phyloP scores from a whole-genome alignment of 495 filamentous ascomycete genomes.

The Penicillium arizonense region DNA sequence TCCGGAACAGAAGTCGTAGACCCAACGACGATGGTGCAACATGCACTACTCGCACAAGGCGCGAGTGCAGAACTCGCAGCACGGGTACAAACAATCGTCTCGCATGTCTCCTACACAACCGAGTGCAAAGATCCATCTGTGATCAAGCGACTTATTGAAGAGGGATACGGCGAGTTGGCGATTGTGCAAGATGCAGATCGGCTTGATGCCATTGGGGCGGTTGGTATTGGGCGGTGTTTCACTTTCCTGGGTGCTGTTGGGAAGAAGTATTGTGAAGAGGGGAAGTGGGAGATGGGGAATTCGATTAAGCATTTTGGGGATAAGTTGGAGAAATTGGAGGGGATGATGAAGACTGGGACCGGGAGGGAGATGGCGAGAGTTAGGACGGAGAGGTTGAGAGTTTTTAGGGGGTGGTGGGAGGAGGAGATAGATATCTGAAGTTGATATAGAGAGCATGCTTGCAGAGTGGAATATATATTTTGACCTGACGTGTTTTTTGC shows the following conservation, averaged over 20 bases:
- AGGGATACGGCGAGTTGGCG: slow-evolving; percentile 66
- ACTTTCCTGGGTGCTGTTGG: slow-evolving; percentile 68
- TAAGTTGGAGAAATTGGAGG: slow-evolving; percentile 70
- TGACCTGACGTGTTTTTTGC: too few relatives aligned
- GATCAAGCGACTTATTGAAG: slow-evolving; percentile 51
- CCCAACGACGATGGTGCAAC: slow-evolving; percentile 51
- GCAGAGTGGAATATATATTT: too few relatives aligned
- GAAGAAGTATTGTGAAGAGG: slow-evolving; percentile 25
- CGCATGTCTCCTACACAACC: slow-evolving; percentile 73
- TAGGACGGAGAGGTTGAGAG: slow-evolving; percentile 60
- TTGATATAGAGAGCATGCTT: too few relatives aligned
- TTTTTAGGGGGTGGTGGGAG: slow-evolving; percentile 71
- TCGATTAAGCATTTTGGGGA: slow-evolving; percentile 76
- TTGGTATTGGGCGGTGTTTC: slow-evolving; percentile 78
- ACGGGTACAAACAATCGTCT: slow-evolving; percentile 66
- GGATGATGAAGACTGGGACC: slow-evolving; percentile 80
- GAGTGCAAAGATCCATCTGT: slow-evolving; percentile 60
- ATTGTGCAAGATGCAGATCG: slow-evolving; percentile 91
- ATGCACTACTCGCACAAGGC: slow-evolving; percentile 57
- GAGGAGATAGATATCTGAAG: slow-evolving; percentile 51
- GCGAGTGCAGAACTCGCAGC: slow-evolving; percentile 53
- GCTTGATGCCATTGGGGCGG: slow-evolving; percentile 82
- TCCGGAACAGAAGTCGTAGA: slow-evolving; percentile 19
- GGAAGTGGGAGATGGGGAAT: slow-evolving; percentile 55
- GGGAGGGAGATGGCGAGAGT: slow-evolving; percentile 65